Base-by-base conservation (phyloP, 805 yeast species). In the Candida coquimbonensis region DNA sequence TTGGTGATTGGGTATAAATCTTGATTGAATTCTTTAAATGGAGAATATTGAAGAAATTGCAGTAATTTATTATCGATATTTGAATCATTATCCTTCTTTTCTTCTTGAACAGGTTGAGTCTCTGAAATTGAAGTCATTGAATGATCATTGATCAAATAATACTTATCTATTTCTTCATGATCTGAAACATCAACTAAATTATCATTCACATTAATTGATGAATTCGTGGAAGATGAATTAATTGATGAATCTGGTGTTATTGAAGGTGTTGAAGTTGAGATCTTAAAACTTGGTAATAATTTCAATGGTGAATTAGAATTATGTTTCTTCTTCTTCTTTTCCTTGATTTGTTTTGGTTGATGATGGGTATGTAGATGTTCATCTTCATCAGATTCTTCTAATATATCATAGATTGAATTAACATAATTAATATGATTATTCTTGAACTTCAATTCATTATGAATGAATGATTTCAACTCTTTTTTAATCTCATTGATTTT, bases 111-210 rank as follows among this genome's bases (percentile, higher is more conserved):
- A 17, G 19, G 19, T 17, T 17, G 19, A 17, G 26, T 9, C 31
- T 29, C 35, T 27, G 29, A 9, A 7, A 27, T 27, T 7, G 29
- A 27, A 7, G 29, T 27, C 29, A 27, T 19, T 39, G 35, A 16
- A 12, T 39, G n/a, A 8, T 40, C 42, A 16, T 40, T 40, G 26
- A 40, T 40, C 34, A 40, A 13, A 25, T 26, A 35, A n/a, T 40
- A 40, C 8, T 27, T 12, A 12, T 21, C 21, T 3, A 25, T 24
- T 12, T 34, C 29, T 33, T 40, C 43, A 16, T 9, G n/a, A 5
- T 34, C 37, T 9, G 36, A 26, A 13, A 17, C 12, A 25, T 40
- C 38, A 40, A 16, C 25, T 5, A 39, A 17, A 17, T 17, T 17
- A 17, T 17, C 19, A 17, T 17, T 6, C 4, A 7, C 14, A 14